These are phyloP conservation scores for Olyra latifolia DNA, from an alignment of 176 grass and related monocot genomes.

Conservation along the genomic window DNA sequence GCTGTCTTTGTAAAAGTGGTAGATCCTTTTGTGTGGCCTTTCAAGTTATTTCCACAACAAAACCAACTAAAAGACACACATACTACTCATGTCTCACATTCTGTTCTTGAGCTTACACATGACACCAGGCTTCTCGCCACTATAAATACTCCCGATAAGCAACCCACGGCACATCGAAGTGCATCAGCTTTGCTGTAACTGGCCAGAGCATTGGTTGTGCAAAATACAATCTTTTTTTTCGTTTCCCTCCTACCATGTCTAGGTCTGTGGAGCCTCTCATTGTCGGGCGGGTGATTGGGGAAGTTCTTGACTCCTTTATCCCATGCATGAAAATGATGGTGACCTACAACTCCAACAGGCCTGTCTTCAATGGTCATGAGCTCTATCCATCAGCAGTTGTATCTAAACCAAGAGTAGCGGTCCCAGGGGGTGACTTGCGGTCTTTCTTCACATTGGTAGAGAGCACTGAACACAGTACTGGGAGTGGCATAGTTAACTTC, in stretches of 20 bases:
- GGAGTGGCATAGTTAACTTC: neutral
- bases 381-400: conserved; percentile 73
- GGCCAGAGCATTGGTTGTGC: conserved; percentile 26
- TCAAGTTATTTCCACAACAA: conserved; percentile 33
- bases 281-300: conserved; percentile 83
- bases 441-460: conserved; percentile 93
- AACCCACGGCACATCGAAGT: conserved; percentile 6
- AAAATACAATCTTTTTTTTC: neutral
- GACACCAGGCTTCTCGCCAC: conserved; percentile 15
- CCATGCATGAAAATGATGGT: conserved; percentile 79
- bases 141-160: conserved; percentile 63
- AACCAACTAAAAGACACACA: conserved; percentile 39
- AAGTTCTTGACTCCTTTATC: conserved; percentile 84
- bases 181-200: conserved; percentile 12
- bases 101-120: conserved; percentile 31
- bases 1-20: conserved; percentile 18
- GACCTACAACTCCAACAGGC: conserved; percentile 79
- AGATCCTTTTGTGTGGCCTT: conserved; percentile 29
- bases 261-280: conserved; percentile 71
- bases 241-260: conserved; percentile 47
- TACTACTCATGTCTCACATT: conserved; percentile 30
- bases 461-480: neutral
- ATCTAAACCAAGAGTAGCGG: conserved; percentile 72
- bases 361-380: conserved; percentile 85
- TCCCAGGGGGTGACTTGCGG: conserved; percentile 69